Percentiles rank a stretch among this genome's conserved stretches.
Conservation (phyloP, 176 grass and related monocot genomes). For the Neostapfia colusana region DNA sequence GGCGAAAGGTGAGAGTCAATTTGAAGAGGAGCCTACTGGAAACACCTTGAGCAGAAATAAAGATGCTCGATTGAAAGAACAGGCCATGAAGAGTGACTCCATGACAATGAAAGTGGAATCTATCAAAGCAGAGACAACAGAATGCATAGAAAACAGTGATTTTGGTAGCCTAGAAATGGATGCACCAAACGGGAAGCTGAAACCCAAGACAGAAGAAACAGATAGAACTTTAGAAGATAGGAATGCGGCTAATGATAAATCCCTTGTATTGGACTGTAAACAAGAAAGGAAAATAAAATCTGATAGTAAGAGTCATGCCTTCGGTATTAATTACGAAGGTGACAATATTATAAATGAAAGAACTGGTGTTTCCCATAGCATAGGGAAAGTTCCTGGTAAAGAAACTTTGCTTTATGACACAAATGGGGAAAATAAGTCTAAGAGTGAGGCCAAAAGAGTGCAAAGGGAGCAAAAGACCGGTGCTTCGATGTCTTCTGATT, state of each 20-base stretch:
- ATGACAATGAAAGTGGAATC: slow-evolving; percentile 42
- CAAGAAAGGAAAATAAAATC: slow-evolving; percentile 71
- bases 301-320: slow-evolving; percentile 46
- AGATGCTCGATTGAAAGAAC: slow-evolving; percentile 44
- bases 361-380: slow-evolving; percentile 41
- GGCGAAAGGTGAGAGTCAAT: slow-evolving; percentile 38
- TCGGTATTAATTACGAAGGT: slow-evolving; percentile 51
- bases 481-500: slow-evolving; percentile 47
- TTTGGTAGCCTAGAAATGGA: slow-evolving; percentile 53
- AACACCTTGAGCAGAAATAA: slow-evolving; percentile 45
- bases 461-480: slow-evolving; percentile 59
- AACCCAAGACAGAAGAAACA: slow-evolving; percentile 56
- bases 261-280: slow-evolving; percentile 46
- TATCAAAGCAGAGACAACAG: slow-evolving; percentile 36
- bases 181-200: slow-evolving; percentile 47
- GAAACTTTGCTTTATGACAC: slow-evolving; percentile 47
- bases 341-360: slow-evolving; percentile 55
- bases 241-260: slow-evolving; percentile 49
- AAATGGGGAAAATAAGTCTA: slow-evolving; percentile 49
- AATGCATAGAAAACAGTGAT: slow-evolving; percentile 52
- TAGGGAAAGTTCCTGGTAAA: slow-evolving; percentile 49
- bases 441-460: slow-evolving; percentile 56
- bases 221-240: slow-evolving; percentile 46
- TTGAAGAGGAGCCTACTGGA: slow-evolving; percentile 47
- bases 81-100: slow-evolving; percentile 32